phyloP scores from a whole-genome alignment of 345 rosid genomes.

The Theobroma cacao region DNA sequence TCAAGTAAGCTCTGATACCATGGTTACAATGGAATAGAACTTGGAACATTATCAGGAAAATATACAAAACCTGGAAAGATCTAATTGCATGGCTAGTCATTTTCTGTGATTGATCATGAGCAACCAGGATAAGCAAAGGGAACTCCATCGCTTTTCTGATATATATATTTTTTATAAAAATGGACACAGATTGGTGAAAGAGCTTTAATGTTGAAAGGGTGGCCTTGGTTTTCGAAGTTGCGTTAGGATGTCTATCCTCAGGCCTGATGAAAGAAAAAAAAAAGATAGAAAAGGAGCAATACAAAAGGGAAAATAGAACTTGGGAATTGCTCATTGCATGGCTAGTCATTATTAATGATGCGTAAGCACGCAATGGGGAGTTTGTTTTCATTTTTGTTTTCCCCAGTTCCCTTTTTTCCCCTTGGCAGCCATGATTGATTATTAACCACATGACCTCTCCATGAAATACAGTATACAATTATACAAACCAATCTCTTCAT shows the following conservation, averaged over 20 bases:
- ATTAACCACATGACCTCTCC: neutral
- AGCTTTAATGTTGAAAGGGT: neutral
- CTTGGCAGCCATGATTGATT: neutral
- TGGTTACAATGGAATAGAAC: neutral
- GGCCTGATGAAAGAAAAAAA: neutral
- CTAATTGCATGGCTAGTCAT: constrained; percentile 6
- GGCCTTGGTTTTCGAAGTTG: neutral
- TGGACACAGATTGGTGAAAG: neutral
- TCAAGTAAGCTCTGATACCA: no score
- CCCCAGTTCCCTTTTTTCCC: neutral
- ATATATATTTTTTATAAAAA: neutral
- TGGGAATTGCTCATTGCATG: neutral
- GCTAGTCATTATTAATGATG: neutral
- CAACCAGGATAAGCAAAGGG: neutral
- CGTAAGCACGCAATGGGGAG: constrained; percentile 1
- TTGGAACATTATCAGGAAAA: neutral
- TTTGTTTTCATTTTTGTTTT: neutral
- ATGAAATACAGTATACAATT: neutral
- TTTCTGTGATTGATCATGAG: neutral
- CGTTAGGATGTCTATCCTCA: neutral
- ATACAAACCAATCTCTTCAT: neutral
- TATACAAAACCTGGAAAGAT: neutral
- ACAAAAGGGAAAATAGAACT: neutral
- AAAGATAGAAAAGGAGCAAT: neutral
- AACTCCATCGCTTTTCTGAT: neutral